phyloP scores from a whole-genome alignment of 176 grass and related monocot genomes.

The Aechmea fasciata region DNA sequence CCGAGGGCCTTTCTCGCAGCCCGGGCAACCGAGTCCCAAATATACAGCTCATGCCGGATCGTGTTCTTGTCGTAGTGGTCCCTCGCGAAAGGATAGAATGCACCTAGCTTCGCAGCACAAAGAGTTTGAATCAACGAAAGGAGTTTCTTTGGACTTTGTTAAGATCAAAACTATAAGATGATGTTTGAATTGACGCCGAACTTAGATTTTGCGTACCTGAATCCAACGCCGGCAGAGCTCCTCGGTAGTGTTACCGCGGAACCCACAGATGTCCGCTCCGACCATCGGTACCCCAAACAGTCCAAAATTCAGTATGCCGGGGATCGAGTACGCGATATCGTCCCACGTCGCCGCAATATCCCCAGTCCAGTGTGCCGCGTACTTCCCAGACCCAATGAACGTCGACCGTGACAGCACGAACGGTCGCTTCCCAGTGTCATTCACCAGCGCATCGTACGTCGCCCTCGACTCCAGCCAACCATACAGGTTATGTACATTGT shows the following conservation, averaged over 20 bases:
- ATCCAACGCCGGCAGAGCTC: constrained; percentile 88
- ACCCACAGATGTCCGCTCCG: constrained; percentile 86
- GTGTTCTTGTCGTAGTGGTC: constrained; percentile 46
- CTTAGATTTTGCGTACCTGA: constrained; percentile 30
- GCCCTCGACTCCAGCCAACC: constrained; percentile 63
- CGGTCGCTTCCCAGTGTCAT: constrained; percentile 49
- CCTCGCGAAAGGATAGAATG: constrained; percentile 90
- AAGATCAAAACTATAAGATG: neutral
- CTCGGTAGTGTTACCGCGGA: constrained; percentile 49
- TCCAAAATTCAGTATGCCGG: constrained; percentile 62
- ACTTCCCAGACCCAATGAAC: constrained; percentile 65
- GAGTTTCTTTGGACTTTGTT: neutral
- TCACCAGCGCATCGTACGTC: constrained; percentile 38
- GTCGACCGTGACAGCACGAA: constrained; percentile 78
- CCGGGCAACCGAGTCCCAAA: constrained; percentile 52
- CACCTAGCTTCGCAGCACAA: constrained; percentile 43
- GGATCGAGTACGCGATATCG: constrained; percentile 55
- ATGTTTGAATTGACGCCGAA: neutral
- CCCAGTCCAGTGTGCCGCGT: constrained; percentile 70
- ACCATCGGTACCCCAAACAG: constrained; percentile 82
- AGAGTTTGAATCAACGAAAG: neutral
- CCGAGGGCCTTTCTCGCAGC: constrained; percentile 57
- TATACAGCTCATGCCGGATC: constrained; percentile 51
- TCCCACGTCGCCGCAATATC: constrained; percentile 57
- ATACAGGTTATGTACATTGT: constrained; percentile 73